Evolutionary conservation across 257 asterid species (phyloP).

Genomic region (Haberlea rhodopensis): DNA sequence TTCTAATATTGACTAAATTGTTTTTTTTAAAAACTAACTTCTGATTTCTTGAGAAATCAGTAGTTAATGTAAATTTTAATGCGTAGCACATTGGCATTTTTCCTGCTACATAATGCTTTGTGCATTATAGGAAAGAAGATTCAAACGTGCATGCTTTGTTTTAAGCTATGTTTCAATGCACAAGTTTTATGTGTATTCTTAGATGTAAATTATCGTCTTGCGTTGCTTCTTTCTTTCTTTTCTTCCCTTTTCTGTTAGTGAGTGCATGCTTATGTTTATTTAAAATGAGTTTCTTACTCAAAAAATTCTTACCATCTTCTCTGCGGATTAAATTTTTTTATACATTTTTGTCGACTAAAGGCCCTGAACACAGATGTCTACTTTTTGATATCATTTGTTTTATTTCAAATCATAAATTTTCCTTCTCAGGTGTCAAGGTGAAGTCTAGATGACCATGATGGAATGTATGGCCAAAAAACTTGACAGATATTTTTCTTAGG

Average conservation of each 20-base stretch:
- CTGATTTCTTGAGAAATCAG: slow-evolving; percentile 18
- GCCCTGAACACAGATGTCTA: too few relatives aligned
- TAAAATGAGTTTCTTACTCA: too few relatives aligned
- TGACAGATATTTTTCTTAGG: slow-evolving; percentile 38
- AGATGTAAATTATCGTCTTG: neutral
- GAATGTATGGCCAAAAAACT: slow-evolving; percentile 43
- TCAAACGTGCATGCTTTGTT: slow-evolving; percentile 77
- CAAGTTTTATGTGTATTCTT: slow-evolving; percentile 12
- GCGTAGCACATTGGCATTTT: slow-evolving; percentile 12
- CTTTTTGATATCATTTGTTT: slow-evolving; percentile 5
- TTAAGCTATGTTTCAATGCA: neutral
- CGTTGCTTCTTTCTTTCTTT: neutral
- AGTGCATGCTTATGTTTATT: too few relatives aligned
- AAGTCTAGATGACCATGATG: slow-evolving; percentile 57
- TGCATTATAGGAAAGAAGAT: slow-evolving; percentile 81
- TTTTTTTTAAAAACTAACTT: slow-evolving; percentile 15
- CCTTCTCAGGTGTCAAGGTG: slow-evolving; percentile 59
- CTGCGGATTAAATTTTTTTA: too few relatives aligned
- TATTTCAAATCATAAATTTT: slow-evolving; percentile 13
- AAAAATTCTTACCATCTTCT: too few relatives aligned
- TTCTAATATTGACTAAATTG: too few relatives aligned
- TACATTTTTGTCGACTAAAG: too few relatives aligned
- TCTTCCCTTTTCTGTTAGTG: neutral
- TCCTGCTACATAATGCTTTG: slow-evolving; percentile 26
- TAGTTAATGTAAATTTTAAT: neutral